These are phyloP conservation scores for Salix dunnii DNA, from an alignment of 345 rosid genomes.

Conservation along the genomic window DNA sequence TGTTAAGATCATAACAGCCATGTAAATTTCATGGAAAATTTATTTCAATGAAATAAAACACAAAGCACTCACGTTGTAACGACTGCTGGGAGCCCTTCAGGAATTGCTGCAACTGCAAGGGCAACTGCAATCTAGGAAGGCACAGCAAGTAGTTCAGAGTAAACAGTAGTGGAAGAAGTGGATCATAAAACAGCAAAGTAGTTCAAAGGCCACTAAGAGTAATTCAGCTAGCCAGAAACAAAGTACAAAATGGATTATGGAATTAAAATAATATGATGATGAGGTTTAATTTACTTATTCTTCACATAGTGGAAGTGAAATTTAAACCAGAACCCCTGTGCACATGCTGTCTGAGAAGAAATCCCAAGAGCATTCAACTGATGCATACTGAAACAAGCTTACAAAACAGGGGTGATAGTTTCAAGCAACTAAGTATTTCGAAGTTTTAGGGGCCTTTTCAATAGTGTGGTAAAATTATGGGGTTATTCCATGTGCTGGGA, in stretches of 20 bases:
- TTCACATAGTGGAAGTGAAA: neutral
- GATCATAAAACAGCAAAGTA: neutral
- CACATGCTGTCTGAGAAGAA: neutral
- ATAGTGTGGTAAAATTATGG: too few relatives aligned
- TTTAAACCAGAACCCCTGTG: neutral
- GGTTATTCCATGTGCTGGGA: too few relatives aligned
- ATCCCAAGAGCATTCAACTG: neutral
- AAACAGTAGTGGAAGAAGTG: neutral
- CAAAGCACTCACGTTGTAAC: conserved; percentile 84
- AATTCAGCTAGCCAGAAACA: neutral
- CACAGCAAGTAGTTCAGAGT: conserved; percentile 25
- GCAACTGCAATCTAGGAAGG: conserved; percentile 94
- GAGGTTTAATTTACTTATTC: neutral
- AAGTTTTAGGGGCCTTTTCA: neutral
- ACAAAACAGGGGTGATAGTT: neutral
- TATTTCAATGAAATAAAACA: neutral
- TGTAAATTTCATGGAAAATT: neutral
- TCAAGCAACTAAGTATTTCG: neutral
- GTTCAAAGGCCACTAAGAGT: neutral
- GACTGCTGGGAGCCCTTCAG: conserved; percentile 99
- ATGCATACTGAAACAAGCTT: neutral
- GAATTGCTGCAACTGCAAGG: conserved; percentile 99
- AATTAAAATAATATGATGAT: neutral
- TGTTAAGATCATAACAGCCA: neutral
- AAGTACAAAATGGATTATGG: neutral